phyloP scores from a whole-genome alignment of 371 early-diverging fungal species.

The Smittium mucronatum region DNA sequence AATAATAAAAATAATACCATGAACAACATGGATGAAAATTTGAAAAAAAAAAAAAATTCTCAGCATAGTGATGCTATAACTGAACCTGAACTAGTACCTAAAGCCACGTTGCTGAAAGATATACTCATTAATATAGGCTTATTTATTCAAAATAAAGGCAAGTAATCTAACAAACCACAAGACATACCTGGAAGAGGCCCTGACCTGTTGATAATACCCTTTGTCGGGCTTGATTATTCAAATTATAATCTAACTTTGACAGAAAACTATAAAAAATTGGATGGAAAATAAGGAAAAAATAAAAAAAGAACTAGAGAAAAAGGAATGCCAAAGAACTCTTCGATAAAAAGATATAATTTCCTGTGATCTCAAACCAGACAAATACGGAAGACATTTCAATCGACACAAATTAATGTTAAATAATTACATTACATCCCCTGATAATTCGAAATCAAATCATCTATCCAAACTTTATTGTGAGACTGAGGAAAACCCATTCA shows the following conservation, averaged over 20 bases:
- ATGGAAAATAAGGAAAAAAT: neutral
- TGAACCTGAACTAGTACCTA: neutral
- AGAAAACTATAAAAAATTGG: neutral
- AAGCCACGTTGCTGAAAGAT: neutral
- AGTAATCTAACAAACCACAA: neutral
- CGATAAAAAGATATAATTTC: neutral
- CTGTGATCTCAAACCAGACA: neutral
- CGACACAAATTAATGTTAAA: neutral
- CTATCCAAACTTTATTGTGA: too few relatives aligned
- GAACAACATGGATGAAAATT: neutral
- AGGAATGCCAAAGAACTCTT: neutral
- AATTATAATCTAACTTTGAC: too few relatives aligned
- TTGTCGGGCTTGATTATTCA: too few relatives aligned
- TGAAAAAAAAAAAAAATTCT: neutral
- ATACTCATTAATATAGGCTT: neutral
- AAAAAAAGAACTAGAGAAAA: neutral
- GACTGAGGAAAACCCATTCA: too few relatives aligned
- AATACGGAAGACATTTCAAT: neutral
- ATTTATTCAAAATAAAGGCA: neutral
- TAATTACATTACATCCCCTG: neutral
- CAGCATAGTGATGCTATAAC: neutral
- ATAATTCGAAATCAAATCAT: too few relatives aligned
- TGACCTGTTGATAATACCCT: neutral
- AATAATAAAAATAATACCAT: neutral
- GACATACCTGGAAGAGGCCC: neutral